Percentiles rank a stretch among this genome's conserved stretches.
These are phyloP conservation scores for Paecilomyces formosus DNA, from an alignment of 2,329 filamentous ascomycete species.

Conservation along the genomic window DNA sequence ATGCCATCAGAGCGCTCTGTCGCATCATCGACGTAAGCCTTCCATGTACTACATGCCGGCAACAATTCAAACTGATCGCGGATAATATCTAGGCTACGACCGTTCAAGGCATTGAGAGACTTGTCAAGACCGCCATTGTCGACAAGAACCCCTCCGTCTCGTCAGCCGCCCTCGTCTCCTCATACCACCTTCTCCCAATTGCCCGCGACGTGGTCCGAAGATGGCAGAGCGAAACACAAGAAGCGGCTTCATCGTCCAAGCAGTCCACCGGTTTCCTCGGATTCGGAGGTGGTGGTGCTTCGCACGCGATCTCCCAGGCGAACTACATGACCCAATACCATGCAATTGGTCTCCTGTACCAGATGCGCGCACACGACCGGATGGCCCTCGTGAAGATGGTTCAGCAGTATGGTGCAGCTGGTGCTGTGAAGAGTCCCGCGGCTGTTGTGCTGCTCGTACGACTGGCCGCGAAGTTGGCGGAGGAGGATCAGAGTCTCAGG, in stretches of 20 bases:
- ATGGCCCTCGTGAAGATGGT: constrained; percentile 99
- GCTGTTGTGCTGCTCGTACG: constrained; percentile 89
- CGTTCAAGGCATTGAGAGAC: constrained; percentile 93
- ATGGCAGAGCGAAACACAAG: constrained; percentile 98
- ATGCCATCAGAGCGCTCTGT: constrained; percentile 91
- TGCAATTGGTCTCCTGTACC: constrained; percentile 91
- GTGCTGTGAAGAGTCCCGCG: constrained; percentile 89
- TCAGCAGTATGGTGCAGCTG: constrained; percentile 91
- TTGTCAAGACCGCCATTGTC: constrained; percentile 98
- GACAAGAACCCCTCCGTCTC: constrained; percentile 98
- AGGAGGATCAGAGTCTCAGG: constrained; percentile 80
- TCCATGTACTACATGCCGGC: background rate
- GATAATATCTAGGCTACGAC: constrained; percentile 64
- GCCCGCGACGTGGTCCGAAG: constrained; percentile 90
- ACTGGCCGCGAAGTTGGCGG: constrained; percentile 84
- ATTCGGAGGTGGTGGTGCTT: constrained; percentile 71
- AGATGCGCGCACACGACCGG: constrained; percentile 94
- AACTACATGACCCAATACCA: constrained; percentile 99
- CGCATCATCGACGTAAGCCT: constrained; percentile 84
- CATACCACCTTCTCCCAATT: constrained; percentile 94
- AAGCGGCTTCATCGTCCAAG: constrained; percentile 85
- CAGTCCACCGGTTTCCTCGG: constrained; percentile 86
- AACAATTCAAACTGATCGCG: constrained; percentile 11
- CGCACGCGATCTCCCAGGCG: constrained; percentile 67
- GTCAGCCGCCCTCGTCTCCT: constrained; percentile 90